These are phyloP conservation scores for Coniochaeta sp. DNA, from an alignment of 2,329 filamentous ascomycete genomes.

Conservation along the genomic window DNA sequence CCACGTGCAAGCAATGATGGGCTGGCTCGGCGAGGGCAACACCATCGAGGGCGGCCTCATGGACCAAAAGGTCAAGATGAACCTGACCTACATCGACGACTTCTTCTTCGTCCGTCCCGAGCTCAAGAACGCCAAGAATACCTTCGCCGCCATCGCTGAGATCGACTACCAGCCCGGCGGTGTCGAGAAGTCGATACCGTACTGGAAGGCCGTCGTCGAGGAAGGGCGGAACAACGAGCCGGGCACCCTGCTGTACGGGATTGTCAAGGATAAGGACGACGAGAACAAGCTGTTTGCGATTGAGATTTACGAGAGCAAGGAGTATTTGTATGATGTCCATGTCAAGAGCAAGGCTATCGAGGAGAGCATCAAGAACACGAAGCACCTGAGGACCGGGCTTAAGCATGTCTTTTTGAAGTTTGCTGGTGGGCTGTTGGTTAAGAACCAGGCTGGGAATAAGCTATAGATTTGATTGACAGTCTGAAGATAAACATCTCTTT, in stretches of 20 bases:
- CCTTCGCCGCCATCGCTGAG: conserved; percentile 18
- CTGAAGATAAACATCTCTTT: too few relatives aligned
- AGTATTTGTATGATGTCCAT: conserved; percentile 20
- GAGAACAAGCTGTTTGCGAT: conserved; percentile 15
- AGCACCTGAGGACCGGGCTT: conserved; percentile 16
- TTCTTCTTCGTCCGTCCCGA: conserved; percentile 13
- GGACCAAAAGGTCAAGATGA: conserved; percentile 9
- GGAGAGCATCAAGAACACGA: conserved; percentile 15
- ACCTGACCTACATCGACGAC: conserved; percentile 14
- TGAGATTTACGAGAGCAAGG: conserved; percentile 19
- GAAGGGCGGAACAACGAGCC: conserved; percentile 13
- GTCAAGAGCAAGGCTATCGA: conserved; percentile 19
- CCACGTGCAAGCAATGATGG: conserved; percentile 12
- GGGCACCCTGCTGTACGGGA: conserved; percentile 18
- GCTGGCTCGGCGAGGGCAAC: conserved; percentile 13
- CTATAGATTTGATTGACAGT: too few relatives aligned
- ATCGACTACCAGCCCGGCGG: conserved; percentile 18
- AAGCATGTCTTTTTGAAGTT: conserved; percentile 16
- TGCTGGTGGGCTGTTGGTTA: conserved; percentile 16
- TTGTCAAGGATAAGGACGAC: conserved; percentile 14
- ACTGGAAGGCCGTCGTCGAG: conserved; percentile 19
- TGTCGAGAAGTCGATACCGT: conserved; percentile 15
- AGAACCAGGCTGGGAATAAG: neutral
- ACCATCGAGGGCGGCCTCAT: conserved; percentile 9
- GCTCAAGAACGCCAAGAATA: conserved; percentile 11